phyloP scores from a whole-genome alignment of 2,329 filamentous ascomycete genomes.

The Penicillium sp. region DNA sequence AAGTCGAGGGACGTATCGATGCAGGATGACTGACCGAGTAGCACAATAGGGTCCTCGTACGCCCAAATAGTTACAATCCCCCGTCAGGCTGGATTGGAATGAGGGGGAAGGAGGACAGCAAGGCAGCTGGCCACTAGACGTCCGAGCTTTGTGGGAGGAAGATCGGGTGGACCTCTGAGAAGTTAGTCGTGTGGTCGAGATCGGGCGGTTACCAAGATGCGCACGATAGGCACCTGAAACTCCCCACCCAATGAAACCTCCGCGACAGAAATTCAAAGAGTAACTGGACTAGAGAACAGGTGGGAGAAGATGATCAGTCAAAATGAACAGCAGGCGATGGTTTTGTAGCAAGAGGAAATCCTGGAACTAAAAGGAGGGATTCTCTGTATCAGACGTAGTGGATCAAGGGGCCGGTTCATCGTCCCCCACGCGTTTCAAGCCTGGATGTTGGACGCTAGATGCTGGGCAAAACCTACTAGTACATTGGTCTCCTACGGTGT shows the following conservation, averaged over 20 bases:
- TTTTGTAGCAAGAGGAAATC: constrained; percentile 1
- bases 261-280: neutral
- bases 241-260: neutral
- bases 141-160: constrained; percentile 28
- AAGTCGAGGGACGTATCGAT: neutral
- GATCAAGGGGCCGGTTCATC: constrained; percentile 13
- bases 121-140: neutral
- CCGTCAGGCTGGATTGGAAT: constrained; percentile 21
- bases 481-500: too few relatives aligned
- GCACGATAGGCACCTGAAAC: neutral
- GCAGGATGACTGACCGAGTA: constrained; percentile 17
- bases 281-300: neutral
- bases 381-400: neutral
- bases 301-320: neutral
- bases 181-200: constrained; percentile 19
- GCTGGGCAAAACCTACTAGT: neutral
- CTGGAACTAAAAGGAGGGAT: neutral
- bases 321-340: neutral
- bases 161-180: constrained; percentile 22
- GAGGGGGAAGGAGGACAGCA: constrained; percentile 1
- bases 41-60: constrained; percentile 11
- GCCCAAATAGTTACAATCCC: constrained; percentile 3
- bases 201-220: constrained; percentile 23
- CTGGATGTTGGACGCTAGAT: neutral
- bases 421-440: constrained; percentile 10